A percentile compares a stretch with the other conserved stretches of the same genome.
Conservation (phyloP, 805 yeast species). For the Nakazawaea wickerhamii region DNA sequence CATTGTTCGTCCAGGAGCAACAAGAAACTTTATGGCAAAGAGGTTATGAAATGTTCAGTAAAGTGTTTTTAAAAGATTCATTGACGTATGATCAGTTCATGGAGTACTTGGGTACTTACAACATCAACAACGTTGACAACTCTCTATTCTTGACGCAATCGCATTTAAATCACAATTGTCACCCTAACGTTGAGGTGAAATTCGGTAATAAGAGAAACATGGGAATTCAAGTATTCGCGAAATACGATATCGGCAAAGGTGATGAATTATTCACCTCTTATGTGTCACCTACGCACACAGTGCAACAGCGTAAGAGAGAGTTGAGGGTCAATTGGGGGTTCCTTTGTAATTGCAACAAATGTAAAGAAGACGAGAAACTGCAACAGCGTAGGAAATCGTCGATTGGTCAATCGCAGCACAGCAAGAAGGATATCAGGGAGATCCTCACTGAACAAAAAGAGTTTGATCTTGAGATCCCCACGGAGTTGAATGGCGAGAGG, state of each 20-base stretch:
- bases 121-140: slow-evolving; percentile 67
- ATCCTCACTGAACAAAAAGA: slow-evolving; percentile 41
- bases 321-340: slow-evolving; percentile 79
- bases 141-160: slow-evolving; percentile 58
- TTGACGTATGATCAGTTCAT: slow-evolving; percentile 50
- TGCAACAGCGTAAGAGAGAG: slow-evolving; percentile 57
- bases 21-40: slow-evolving; percentile 54
- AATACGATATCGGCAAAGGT: slow-evolving; percentile 49
- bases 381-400: slow-evolving; percentile 44
- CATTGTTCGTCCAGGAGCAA: slow-evolving; percentile 49
- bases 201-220: slow-evolving; percentile 36
- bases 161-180: slow-evolving; percentile 73
- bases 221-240: slow-evolving; percentile 58
- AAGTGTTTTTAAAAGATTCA: slow-evolving; percentile 35
- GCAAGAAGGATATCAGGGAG: slow-evolving; percentile 37
- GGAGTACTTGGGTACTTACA: slow-evolving; percentile 62
- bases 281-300: slow-evolving; percentile 59
- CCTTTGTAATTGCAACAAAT: slow-evolving; percentile 59
- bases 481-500: slow-evolving; percentile 34
- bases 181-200: slow-evolving; percentile 59
- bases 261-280: slow-evolving; percentile 70
- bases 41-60: slow-evolving; percentile 46
- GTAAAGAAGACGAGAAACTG: slow-evolving; percentile 47
- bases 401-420: slow-evolving; percentile 16
- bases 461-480: slow-evolving; percentile 44